A percentile compares a stretch with the other conserved stretches of the same genome.
phyloP scores from a whole-genome alignment of 495 filamentous ascomycete species.

The Monascus purpureus region DNA sequence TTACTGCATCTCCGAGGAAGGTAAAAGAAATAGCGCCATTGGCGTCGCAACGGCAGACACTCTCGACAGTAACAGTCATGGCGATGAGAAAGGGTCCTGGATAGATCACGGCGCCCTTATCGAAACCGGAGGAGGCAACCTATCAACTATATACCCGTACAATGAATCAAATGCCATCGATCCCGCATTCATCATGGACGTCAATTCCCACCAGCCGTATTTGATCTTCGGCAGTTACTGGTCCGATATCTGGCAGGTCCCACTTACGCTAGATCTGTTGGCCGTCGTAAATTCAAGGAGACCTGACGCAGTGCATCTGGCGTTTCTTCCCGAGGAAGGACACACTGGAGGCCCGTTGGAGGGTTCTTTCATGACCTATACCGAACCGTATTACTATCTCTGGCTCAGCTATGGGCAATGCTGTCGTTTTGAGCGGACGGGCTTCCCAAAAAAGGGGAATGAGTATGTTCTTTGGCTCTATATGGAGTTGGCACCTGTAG shows the following conservation, averaged over 20 bases:
- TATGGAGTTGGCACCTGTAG: too few relatives aligned
- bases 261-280: slow-evolving; percentile 33
- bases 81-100: slow-evolving; percentile 32
- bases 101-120: slow-evolving; percentile 34
- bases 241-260: slow-evolving; percentile 53
- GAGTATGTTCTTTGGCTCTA: slow-evolving; percentile 38
- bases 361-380: slow-evolving; percentile 45
- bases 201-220: slow-evolving; percentile 30
- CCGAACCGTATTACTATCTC: slow-evolving; percentile 49
- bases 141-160: slow-evolving; percentile 34
- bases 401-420: slow-evolving; percentile 59
- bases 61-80: slow-evolving; percentile 21
- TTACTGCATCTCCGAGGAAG: slow-evolving; percentile 52
- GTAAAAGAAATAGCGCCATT: slow-evolving; percentile 50
- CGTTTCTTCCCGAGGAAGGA: slow-evolving; percentile 12
- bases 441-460: slow-evolving; percentile 35
- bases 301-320: slow-evolving; percentile 37
- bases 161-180: slow-evolving; percentile 62
- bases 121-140: slow-evolving; percentile 16
- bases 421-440: slow-evolving; percentile 37
- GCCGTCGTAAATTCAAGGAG: slow-evolving; percentile 16
- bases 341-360: slow-evolving; percentile 37
- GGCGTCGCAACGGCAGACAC: slow-evolving; percentile 52
- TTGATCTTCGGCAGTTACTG: slow-evolving; percentile 62
- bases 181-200: slow-evolving; percentile 40